phyloP scores from a whole-genome alignment of 441 rosid species.

The Croton laevigatus region DNA sequence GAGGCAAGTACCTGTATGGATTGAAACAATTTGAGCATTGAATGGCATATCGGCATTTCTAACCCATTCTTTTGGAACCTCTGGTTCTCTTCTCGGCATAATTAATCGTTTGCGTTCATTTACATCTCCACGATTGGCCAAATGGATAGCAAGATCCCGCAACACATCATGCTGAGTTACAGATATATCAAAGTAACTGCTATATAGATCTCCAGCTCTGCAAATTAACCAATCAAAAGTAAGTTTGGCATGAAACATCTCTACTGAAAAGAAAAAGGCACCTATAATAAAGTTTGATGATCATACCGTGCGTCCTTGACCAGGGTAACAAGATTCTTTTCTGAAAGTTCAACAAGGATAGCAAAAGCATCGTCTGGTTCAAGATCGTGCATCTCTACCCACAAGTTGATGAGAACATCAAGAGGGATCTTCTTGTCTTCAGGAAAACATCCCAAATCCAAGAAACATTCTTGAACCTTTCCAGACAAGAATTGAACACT shows the following conservation, averaged over 20 bases:
- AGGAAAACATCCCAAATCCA: conserved; percentile 82
- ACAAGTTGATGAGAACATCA: conserved; percentile 72
- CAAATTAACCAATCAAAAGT: conserved; percentile 17
- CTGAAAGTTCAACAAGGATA: conserved; percentile 62
- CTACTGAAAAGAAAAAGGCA: background rate
- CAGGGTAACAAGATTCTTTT: conserved; percentile 69
- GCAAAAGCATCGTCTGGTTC: conserved; percentile 57
- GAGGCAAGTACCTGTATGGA: conserved; percentile 61
- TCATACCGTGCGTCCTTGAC: conserved; percentile 67
- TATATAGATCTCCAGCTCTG: conserved; percentile 65
- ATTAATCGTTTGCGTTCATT: conserved; percentile 48
- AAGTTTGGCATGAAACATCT: conserved; percentile 8
- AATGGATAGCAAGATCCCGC: conserved; percentile 72
- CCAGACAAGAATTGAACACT: conserved; percentile 50
- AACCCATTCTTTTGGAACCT: conserved; percentile 80
- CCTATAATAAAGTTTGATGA: background rate
- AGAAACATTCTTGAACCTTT: conserved; percentile 66
- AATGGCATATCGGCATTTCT: conserved; percentile 54
- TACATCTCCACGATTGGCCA: conserved; percentile 45
- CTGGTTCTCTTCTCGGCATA: conserved; percentile 63
- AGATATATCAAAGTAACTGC: conserved; percentile 62
- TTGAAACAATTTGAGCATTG: conserved; percentile 65
- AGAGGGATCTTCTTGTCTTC: conserved; percentile 85
- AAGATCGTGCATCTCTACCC: conserved; percentile 63
- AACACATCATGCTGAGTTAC: conserved; percentile 80